Base-by-base conservation (phyloP, 108 stramenopile genomes). In the Tribonema minus region DNA sequence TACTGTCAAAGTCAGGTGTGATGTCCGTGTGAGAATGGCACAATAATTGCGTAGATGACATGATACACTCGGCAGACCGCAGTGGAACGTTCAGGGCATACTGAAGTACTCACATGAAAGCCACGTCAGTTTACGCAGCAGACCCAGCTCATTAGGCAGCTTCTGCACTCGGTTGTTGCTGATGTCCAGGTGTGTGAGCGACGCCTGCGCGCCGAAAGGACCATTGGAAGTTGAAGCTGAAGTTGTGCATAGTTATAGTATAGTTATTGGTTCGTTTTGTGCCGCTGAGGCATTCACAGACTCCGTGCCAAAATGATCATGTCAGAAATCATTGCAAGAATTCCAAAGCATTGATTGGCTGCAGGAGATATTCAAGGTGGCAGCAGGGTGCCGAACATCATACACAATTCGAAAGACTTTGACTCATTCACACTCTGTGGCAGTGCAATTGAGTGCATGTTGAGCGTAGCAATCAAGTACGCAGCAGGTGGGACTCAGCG, bases 111-210 rank as follows among this genome's bases (percentile, higher is more conserved):
- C 20, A 54, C 46, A 20, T 54, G 20, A 15, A 54, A 77, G 76
- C 25, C 64, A 37, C 64, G 38, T 46, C 35, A 77, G 46, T 6
- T 54, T 66, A 7, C 37, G 37, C 34, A 77, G 76, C 65, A 54
- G 65, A 23, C 67, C 76, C 36, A 77, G 26, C 4, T 77, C 76
- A n/a, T 66, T 35, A 4, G 76, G 76, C 41, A 77, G 66, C 41
- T 61, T 41, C 33, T 38, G 25, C 25, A 77, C 31, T 37, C 67
- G 3, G 67, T 67, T 37, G 67, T 30, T n/a, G 35, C 67, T 35
- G 67, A 67, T 7, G 35, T 37, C 12, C 4, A 30, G 35, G 25
- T 7, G 67, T 4, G 28, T 27, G 28, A 67, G 15, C 3, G 67
- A 23, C 28, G 7, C 25, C 15, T 67, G 67, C 4, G 15, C 61